Evolutionary conservation across 805 yeast genomes (phyloP), one percentile per base, ranked within the genome.

Genomic region (Ogataea nakhonphanomensis): DNA sequence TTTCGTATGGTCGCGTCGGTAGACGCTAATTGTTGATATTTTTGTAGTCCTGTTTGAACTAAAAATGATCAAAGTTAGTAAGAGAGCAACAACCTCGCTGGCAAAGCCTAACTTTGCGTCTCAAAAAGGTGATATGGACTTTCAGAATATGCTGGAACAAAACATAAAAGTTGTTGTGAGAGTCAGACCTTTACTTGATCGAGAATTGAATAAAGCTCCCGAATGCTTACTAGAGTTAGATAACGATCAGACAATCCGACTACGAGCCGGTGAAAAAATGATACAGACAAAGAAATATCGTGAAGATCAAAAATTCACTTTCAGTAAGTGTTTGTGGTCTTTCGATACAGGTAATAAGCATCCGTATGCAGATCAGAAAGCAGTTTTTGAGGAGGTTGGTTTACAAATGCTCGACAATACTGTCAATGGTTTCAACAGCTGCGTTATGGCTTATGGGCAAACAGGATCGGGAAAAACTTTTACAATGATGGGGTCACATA

Each of bases 381-480:
- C 57, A 2, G 73, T 83, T 4, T 85, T 81, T 52, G 54, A 61
- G 2, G 58, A 64, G 9, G 67, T 79, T 12, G 95, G 90, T 0
- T 66, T 69, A 8, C 80, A 78, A 30, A 66, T 81, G 42, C 61
- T 85, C 7, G 69, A 73, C 21, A 87, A 79, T 65, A 69, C 85
- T 3, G 57, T 84, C 37, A 75, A 74, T 47, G 95, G 95, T 2
- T 60, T 59, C 15, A 62, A 64, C n/a, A 53, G 58, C 15, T 57
- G 64, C 49, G 48, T 58, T 7, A 45, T 50, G 48, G 48, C 67
- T 61, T 88, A 89, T 60, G 96, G 95, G 7, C 95, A 85, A 60
- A 85, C 95, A 0, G 89, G 84, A 0, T 74, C 91, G 0, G 95
- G 95, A 1, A 85, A 85, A 54, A 79, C 91, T 0, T 79, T 73